Evolutionary conservation across 495 filamentous ascomycete species (phyloP), one percentile per base, ranked within the genome.

Genomic region (Apodospora peruviana): DNA sequence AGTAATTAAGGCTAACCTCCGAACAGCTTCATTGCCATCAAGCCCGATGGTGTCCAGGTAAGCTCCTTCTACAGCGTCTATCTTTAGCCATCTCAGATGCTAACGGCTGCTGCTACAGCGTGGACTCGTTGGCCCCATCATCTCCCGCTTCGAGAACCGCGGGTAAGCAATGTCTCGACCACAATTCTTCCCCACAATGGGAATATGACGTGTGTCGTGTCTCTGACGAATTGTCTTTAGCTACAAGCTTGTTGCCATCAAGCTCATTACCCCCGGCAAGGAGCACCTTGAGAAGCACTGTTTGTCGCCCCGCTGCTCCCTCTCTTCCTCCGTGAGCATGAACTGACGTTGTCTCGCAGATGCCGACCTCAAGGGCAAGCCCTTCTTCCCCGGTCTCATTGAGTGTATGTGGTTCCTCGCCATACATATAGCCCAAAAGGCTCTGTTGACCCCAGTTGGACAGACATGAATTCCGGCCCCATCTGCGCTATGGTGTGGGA

Each of bases 401-500:
- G 74, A 87, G 69, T 95, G 89, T 95, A 76, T 34, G 71, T 48
- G 94, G 75, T 36, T 69, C 46, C 19, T 4, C n/a, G 10, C 34
- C 11, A 27, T 29, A 20, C 14, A 23, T 1, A 29, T n/a, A 32
- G 4, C 51, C 60, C 50, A 38, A 27, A 40, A 53, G 14, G 14
- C 22, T 20, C 18, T 46, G 22, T 67, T 74, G 48, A 70, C 62
- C 37, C 23, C 34, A 8, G 43, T 14, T 17, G 2, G 14, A 55
- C 55, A 96, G 90, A 97, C 80, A 98, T 98, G 93, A 79, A 86
- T 72, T 87, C 82, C 76, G 93, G 93, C 67, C 93, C 93, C 61
- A 90, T 98, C 77, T 84, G 79, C 78, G 93, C 93, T 72, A 98
- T 96, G 91, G 85, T 98, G 70, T 98, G 93, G 93, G 89, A 97